phyloP scores from a whole-genome alignment of 1,284 basidiomycete genomes.

The Mycena citricolor region DNA sequence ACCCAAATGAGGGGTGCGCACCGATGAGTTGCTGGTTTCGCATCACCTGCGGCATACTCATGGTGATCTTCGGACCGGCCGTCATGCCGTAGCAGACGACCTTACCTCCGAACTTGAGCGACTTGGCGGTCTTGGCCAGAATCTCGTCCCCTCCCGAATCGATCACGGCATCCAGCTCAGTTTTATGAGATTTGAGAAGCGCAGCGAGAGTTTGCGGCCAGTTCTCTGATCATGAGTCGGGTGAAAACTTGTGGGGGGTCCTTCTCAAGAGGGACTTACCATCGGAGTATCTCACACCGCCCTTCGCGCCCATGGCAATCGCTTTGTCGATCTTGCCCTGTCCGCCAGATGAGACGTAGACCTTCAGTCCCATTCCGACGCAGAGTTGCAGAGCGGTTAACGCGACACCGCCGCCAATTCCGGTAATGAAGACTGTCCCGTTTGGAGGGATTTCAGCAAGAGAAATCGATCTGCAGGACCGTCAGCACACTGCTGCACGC shows the following conservation, averaged over 20 bases:
- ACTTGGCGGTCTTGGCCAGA: conserved; percentile 51
- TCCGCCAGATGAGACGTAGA: conserved; percentile 81
- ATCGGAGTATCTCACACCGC: conserved; percentile 75
- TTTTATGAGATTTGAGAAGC: conserved; percentile 45
- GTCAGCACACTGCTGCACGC: too few relatives aligned
- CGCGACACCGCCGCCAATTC: conserved; percentile 83
- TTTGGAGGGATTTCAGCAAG: conserved; percentile 65
- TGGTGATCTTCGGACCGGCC: conserved; percentile 44
- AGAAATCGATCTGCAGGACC: not conserved
- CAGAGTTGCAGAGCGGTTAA: conserved; percentile 76
- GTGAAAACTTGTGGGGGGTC: too few relatives aligned
- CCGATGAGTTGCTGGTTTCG: conserved; percentile 76
- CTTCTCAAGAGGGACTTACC: conserved; percentile 41
- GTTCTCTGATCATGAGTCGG: too few relatives aligned
- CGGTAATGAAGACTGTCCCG: conserved; percentile 78
- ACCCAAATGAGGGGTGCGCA: conserved; percentile 30
- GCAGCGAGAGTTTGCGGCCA: conserved; percentile 63
- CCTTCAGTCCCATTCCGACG: conserved; percentile 73
- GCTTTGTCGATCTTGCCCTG: conserved; percentile 73
- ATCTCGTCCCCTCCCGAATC: conserved; percentile 84
- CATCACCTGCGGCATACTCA: conserved; percentile 80
- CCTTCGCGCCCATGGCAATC: conserved; percentile 70
- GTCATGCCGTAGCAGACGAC: conserved; percentile 82
- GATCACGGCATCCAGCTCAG: conserved; percentile 66
- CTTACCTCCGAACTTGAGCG: conserved; percentile 69